These are phyloP conservation scores for Cetraspora pellucida DNA, from an alignment of 192 early-diverging fungal species.

Conservation along the genomic window DNA sequence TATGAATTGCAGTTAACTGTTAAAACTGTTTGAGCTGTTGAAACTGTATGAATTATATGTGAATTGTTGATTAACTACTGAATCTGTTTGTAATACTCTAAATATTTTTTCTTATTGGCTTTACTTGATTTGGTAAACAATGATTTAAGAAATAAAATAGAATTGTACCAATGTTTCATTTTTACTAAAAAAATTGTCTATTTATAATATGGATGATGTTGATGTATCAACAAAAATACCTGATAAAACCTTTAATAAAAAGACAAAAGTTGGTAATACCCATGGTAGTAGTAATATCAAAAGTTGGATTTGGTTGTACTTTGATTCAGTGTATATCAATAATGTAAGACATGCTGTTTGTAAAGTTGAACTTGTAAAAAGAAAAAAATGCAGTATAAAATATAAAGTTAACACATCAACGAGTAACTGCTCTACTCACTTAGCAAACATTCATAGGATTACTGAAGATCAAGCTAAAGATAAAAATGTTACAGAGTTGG, in stretches of 20 bases:
- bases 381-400: background rate
- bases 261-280: background rate
- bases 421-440: background rate
- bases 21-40: too few species aligned
- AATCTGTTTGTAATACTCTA: too few species aligned
- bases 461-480: background rate
- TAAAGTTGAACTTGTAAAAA: background rate
- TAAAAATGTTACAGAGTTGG: background rate
- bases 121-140: too few species aligned
- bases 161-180: too few species aligned
- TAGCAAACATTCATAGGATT: background rate
- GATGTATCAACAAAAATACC: too few species aligned
- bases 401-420: background rate
- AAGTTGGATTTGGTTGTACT: conserved; percentile 2
- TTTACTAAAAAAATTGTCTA: too few species aligned
- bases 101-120: too few species aligned
- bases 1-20: too few species aligned
- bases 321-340: background rate
- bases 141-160: too few species aligned
- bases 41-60: too few species aligned
- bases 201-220: too few species aligned
- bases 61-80: too few species aligned
- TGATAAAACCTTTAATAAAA: background rate
- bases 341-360: background rate
- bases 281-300: background rate